Conservation (phyloP, 2,329 filamentous ascomycete species). For the Colletotrichum cordylinicola region DNA sequence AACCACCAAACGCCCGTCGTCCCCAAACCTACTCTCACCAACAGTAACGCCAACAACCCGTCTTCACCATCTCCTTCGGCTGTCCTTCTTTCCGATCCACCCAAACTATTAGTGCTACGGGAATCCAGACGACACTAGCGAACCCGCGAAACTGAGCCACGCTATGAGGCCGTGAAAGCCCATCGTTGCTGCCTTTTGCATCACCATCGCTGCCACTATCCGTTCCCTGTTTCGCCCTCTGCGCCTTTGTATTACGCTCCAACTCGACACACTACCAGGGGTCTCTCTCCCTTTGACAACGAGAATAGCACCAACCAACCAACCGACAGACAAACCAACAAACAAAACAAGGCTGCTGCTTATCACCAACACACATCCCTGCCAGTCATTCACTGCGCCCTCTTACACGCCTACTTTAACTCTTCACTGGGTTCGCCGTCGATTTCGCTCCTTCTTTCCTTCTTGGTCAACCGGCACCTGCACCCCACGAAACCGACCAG, state of each 20-base stretch:
- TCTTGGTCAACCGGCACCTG: neutral
- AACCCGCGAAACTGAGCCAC: constrained; percentile 12
- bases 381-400: neutral
- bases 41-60: neutral
- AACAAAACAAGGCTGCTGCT: neutral
- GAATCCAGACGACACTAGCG: neutral
- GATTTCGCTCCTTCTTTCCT: neutral
- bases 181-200: constrained; percentile 9
- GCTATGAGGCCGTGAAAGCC: constrained; percentile 22
- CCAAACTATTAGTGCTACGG: neutral
- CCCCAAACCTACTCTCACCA: neutral
- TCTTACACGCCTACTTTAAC: neutral
- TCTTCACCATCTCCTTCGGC: neutral
- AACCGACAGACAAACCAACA: neutral
- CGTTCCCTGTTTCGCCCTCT: constrained; percentile 13
- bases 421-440: neutral
- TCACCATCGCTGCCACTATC: constrained; percentile 3
- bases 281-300: neutral
- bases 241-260: constrained; percentile 1
- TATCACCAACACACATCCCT: neutral
- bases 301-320: neutral
- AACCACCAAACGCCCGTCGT: neutral
- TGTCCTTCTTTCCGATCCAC: constrained; percentile 4
- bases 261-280: neutral
- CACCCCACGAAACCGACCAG: neutral